Percentiles rank a stretch among this genome's conserved stretches.
These are phyloP conservation scores for Acorus gramineus DNA, from an alignment of 106 monocot species.

Conservation along the genomic window DNA sequence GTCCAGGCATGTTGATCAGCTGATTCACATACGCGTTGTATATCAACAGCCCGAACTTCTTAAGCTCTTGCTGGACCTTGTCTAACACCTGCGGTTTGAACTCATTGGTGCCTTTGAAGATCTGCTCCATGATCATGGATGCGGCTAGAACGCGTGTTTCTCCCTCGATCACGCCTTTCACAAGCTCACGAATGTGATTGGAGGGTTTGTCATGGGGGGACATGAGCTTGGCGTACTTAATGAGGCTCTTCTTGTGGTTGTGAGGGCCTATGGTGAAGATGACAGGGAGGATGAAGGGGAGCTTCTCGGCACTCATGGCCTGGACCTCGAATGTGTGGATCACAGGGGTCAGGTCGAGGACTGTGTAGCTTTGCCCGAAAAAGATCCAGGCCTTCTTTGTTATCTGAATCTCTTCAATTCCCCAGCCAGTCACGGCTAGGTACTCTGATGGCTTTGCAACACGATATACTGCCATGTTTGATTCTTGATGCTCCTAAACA, in stretches of 20 bases:
- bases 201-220: conserved; percentile 18
- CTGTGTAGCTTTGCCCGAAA: conserved; percentile 8
- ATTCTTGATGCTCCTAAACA: too few relatives aligned
- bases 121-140: conserved; percentile 30
- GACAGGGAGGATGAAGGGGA: conserved; percentile 25
- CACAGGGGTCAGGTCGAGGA: conserved; percentile 15
- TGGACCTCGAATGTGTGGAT: conserved; percentile 32
- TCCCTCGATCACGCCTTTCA: conserved; percentile 23
- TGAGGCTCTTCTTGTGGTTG: neutral
- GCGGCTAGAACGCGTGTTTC: conserved; percentile 24
- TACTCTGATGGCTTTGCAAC: conserved; percentile 17
- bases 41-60: conserved; percentile 23
- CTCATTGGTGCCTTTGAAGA: conserved; percentile 19
- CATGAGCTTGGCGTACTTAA: conserved; percentile 24
- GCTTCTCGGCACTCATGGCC: conserved; percentile 32
- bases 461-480: conserved; percentile 1
- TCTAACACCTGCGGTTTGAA: conserved; percentile 26
- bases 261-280: conserved; percentile 28
- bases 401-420: conserved; percentile 9
- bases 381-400: conserved; percentile 18
- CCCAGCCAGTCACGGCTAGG: conserved; percentile 16
- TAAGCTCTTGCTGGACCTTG: conserved; percentile 27
- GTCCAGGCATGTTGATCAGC: conserved; percentile 16
- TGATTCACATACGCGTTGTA: conserved; percentile 34
- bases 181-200: conserved; percentile 18